Conservation (phyloP, 495 filamentous ascomycete species). For the Aspergillus sclerotiicarbonarius region DNA sequence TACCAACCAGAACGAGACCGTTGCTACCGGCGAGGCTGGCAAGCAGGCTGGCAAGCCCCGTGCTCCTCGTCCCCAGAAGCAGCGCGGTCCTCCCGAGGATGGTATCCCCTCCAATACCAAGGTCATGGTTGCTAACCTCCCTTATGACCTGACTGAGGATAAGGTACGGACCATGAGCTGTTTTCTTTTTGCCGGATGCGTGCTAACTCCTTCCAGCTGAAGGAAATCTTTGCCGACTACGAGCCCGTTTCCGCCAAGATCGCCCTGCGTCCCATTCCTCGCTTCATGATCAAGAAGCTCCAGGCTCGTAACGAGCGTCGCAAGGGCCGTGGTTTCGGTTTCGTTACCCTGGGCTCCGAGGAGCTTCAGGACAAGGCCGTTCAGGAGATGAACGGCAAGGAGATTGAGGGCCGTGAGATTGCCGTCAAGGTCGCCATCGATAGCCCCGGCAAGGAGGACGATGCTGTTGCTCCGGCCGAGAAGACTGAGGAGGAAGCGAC, state of each 20-base stretch:
- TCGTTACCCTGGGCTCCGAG: slow-evolving; percentile 93
- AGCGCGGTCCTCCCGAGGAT: slow-evolving; percentile 96
- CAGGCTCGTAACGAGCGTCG: slow-evolving; percentile 95
- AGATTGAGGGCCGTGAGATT: slow-evolving; percentile 96
- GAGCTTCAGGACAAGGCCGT: slow-evolving; percentile 97
- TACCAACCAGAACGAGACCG: slow-evolving; percentile 53
- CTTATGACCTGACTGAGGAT: slow-evolving; percentile 95
- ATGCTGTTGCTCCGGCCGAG: slow-evolving; percentile 67
- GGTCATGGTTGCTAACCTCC: slow-evolving; percentile 99
- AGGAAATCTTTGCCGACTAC: slow-evolving; percentile 92
- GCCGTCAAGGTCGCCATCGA: slow-evolving; percentile 99
- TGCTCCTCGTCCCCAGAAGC: slow-evolving; percentile 50
- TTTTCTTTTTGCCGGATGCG: background rate
- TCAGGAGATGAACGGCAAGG: slow-evolving; percentile 97
- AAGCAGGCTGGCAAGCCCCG: slow-evolving; percentile 56
- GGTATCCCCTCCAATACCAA: slow-evolving; percentile 98
- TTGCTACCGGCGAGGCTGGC: slow-evolving; percentile 58
- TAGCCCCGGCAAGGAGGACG: slow-evolving; percentile 97
- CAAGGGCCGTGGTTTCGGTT: slow-evolving; percentile 98
- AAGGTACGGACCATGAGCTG: slow-evolving; percentile 59
- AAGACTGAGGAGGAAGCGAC: slow-evolving; percentile 44
- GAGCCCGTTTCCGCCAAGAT: slow-evolving; percentile 93
- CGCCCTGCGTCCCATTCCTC: slow-evolving; percentile 94
- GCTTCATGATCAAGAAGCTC: slow-evolving; percentile 99
- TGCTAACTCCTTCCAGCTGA: slow-evolving; percentile 67